Base-by-base conservation (phyloP, 441 rosid genomes). In the Pelargonium cotyledonis region DNA sequence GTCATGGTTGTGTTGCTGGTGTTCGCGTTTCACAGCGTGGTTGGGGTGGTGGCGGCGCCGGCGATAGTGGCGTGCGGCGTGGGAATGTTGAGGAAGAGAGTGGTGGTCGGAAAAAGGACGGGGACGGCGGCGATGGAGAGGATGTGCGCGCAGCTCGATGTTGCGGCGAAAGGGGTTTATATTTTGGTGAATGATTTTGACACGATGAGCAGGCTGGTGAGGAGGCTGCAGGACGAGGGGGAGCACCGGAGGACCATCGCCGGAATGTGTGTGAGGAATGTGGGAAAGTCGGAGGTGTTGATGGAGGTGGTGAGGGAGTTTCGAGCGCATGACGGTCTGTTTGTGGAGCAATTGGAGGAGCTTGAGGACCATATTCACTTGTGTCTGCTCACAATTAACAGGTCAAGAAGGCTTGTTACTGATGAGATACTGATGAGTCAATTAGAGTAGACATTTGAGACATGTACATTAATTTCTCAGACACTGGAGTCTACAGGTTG, bases 381-480 rank as follows among this genome's bases (percentile, higher is more conserved):
- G 70, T 89, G 91, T 78, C 85, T 86, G 70, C 89, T 86, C 76
- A 89, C 89, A 21, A 86, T 92, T n/a, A 88, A 90, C 72, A 83
- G 85, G 81, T 86, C 86, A 55, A 92, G 94, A 78, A 80, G 85
- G 83, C 81, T 80, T 49, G 80, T 89, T 60, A 69, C 55, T 47
- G 55, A 47, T 47, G 14, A 46, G 12, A 8, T 46, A 8, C 53
- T 46, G 53, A 14, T 46, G 53, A 21, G 23, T 21, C 23, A 21
- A 21, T 26, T 26, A 26, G 31, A 26, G 3, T 26, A 26, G 31
- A 26, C 31, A 26, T 26, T 1, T 26, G 31, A 26, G 31, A 26
- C 31, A 21, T 26, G 31, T 26, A 26, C 31, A 26, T 26, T 26
- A 21, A 21, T 21, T 21, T 26, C 31, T 26, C 31, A 26, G 31